Evolutionary conservation across 2,329 filamentous ascomycete genomes (phyloP).

Genomic region (Fusarium caatingaense): DNA sequence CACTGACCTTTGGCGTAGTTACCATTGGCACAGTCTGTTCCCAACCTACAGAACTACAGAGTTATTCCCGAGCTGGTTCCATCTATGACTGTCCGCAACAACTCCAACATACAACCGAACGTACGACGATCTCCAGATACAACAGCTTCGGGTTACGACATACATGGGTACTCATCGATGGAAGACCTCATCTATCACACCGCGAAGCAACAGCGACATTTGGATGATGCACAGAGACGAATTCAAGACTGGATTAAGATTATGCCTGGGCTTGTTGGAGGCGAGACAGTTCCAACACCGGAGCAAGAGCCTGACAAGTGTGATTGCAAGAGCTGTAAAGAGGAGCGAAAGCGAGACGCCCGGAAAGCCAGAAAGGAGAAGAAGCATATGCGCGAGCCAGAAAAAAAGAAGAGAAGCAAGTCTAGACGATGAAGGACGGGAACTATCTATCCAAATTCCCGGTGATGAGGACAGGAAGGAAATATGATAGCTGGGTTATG

Average conservation of each 20-base stretch:
- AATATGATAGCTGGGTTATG: not conserved
- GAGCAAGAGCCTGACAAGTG: not conserved
- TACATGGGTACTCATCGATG: not conserved
- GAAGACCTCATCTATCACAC: conserved; percentile 24
- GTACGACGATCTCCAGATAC: not conserved
- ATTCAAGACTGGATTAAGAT: conserved; percentile 31
- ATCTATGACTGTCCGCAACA: not conserved
- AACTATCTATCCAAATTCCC: not conserved
- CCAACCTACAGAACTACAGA: not conserved
- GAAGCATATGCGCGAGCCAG: not conserved
- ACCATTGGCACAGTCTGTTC: not conserved
- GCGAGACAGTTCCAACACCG: not conserved
- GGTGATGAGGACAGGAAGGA: not conserved
- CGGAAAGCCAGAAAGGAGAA: conserved; percentile 3
- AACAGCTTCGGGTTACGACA: not conserved
- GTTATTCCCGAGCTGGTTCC: not conserved
- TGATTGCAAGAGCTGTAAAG: not conserved
- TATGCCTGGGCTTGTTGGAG: conserved; percentile 17
- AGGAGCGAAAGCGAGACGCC: not conserved
- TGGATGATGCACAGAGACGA: conserved; percentile 25
- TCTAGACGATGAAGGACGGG: conserved; percentile 2
- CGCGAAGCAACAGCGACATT: conserved; percentile 18
- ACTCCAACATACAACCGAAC: not conserved
- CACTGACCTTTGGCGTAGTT: conserved; percentile 10
- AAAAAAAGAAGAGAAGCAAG: conserved; percentile 4